These are phyloP conservation scores for Alopecurus myosuroides DNA, from an alignment of 176 grass and related monocot species.

Conservation along the genomic window DNA sequence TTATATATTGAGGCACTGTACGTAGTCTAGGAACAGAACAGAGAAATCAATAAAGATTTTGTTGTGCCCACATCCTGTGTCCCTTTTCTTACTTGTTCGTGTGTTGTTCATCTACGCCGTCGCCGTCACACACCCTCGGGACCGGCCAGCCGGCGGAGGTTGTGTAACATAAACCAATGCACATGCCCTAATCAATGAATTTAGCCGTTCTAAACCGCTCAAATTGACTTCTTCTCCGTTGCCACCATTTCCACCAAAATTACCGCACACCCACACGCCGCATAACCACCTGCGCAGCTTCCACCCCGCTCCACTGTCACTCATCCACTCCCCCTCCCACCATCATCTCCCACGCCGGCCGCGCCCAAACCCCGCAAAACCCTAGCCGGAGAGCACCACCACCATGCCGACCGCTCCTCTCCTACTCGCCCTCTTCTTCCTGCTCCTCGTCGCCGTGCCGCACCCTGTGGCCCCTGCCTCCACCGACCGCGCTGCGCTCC, in stretches of 20 bases:
- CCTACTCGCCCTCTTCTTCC: neutral
- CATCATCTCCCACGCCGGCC: constrained; percentile 42
- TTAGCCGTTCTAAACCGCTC: no score
- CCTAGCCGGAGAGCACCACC: constrained; percentile 40
- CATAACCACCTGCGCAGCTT: neutral
- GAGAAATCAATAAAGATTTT: no score
- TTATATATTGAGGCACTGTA: no score
- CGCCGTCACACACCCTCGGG: no score
- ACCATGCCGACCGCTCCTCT: constrained; percentile 29
- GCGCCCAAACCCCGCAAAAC: constrained; percentile 58
- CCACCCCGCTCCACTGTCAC: neutral
- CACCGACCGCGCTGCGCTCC: constrained; percentile 41
- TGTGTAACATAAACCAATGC: no score
- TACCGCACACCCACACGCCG: neutral
- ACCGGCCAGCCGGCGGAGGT: no score
- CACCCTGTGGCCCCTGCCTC: neutral
- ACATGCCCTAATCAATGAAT: no score
- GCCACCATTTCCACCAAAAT: neutral
- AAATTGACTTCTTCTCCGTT: neutral
- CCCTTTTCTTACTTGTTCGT: no score
- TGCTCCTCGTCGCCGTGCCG: constrained; percentile 12
- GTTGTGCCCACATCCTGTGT: no score
- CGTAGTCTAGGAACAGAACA: no score
- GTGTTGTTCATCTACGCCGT: no score
- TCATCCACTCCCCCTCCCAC: constrained; percentile 9